Conservation (phyloP, 768 basidiomycete species). For the Clitopilus passeckerianus region DNA sequence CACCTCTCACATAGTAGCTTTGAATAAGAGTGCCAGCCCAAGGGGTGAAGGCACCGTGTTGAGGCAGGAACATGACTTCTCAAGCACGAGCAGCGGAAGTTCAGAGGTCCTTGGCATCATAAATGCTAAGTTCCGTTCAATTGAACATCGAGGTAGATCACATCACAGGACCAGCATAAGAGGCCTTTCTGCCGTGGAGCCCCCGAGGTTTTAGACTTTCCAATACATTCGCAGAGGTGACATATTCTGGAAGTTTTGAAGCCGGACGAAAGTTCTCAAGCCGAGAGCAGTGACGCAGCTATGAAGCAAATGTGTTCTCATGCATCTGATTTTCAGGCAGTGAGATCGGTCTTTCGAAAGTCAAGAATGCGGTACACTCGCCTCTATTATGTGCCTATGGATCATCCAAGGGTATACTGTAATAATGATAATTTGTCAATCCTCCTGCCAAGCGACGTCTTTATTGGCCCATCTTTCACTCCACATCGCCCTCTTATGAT, state of each 20-base stretch:
- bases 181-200: conserved; percentile 10
- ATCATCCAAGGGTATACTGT: not conserved
- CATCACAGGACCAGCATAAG: conserved; percentile 1
- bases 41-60: not conserved
- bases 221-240: not conserved
- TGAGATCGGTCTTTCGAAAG: not conserved
- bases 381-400: not conserved
- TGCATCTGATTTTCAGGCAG: too few species aligned
- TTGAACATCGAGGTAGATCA: not conserved
- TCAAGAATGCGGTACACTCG: not conserved
- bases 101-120: conserved; percentile 1
- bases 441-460: conserved; percentile 82
- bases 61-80: not conserved
- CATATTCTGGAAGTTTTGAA: not conserved
- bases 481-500: conserved; percentile 92
- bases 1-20: too few species aligned
- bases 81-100: not conserved
- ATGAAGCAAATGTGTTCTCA: too few species aligned
- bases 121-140: not conserved
- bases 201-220: conserved; percentile 11
- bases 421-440: conserved; percentile 24
- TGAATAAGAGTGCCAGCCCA: too few species aligned
- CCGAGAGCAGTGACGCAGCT: too few species aligned
- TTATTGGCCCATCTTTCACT: conserved; percentile 82
- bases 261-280: too few species aligned